A percentile compares a stretch with the other conserved stretches of the same genome.
Evolutionary conservation across 2,329 filamentous ascomycete genomes (phyloP).

Genomic region (Arachnopeziza araneosa): DNA sequence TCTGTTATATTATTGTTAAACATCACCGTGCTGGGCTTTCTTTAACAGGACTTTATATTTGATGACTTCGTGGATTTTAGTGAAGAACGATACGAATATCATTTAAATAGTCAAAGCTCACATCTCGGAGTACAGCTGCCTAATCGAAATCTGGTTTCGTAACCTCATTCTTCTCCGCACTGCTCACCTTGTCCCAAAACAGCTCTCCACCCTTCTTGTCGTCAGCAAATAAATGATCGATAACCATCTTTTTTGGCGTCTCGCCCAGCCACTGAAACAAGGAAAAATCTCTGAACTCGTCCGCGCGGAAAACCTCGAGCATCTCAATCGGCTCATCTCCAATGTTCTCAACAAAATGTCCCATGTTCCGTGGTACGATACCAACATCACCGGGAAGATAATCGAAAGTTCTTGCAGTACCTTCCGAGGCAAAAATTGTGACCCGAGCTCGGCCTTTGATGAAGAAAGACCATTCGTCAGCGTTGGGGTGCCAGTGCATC

Average conservation of each 20-base stretch:
- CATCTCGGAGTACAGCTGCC: background rate
- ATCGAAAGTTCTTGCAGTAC: slow-evolving; percentile 67
- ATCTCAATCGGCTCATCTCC: slow-evolving; percentile 70
- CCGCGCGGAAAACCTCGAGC: slow-evolving; percentile 68
- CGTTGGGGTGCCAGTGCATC: slow-evolving; percentile 78
- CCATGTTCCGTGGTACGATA: slow-evolving; percentile 70
- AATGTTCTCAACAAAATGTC: slow-evolving; percentile 76
- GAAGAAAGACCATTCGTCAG: slow-evolving; percentile 79
- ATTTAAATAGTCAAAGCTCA: background rate
- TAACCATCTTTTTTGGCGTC: slow-evolving; percentile 60
- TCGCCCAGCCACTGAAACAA: slow-evolving; percentile 73
- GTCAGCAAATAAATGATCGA: slow-evolving; percentile 60
- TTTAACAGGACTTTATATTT: background rate
- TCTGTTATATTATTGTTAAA: background rate
- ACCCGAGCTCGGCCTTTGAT: slow-evolving; percentile 65
- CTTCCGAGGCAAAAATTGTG: slow-evolving; percentile 67
- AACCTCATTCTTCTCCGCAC: slow-evolving; percentile 53
- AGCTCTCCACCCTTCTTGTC: slow-evolving; percentile 55
- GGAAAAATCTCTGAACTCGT: slow-evolving; percentile 67
- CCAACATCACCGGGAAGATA: slow-evolving; percentile 70
- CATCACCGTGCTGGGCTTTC: background rate
- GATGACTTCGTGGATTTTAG: background rate
- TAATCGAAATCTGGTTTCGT: background rate
- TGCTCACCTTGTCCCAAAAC: slow-evolving; percentile 57
- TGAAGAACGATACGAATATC: background rate